Conservation (phyloP, 257 asterid species). For the Solanum ossicruentum region DNA sequence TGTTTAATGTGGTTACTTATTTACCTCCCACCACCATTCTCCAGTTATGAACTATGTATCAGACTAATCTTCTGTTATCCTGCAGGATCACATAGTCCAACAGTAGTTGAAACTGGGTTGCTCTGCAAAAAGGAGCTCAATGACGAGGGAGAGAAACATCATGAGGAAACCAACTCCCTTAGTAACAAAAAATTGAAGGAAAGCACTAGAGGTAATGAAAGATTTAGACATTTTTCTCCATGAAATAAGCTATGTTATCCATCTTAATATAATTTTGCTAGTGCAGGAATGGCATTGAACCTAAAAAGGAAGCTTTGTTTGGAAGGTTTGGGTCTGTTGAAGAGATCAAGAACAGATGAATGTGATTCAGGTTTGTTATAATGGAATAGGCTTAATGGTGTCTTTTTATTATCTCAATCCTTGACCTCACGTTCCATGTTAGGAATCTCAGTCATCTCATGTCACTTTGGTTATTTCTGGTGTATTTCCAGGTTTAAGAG, state of each 20-base stretch:
- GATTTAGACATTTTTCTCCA: background rate
- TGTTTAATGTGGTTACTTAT: background rate
- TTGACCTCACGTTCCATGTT: background rate
- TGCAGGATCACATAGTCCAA: constrained; percentile 34
- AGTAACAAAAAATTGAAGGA: constrained; percentile 9
- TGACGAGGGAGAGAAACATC: constrained; percentile 12
- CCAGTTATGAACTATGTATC: background rate
- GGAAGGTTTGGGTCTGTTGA: constrained; percentile 17
- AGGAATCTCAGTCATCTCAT: background rate
- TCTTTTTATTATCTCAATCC: background rate
- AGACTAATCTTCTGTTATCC: background rate
- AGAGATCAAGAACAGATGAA: constrained; percentile 36
- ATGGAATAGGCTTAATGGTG: background rate
- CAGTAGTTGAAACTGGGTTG: constrained; percentile 6
- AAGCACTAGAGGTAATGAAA: constrained; percentile 19
- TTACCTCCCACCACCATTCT: background rate
- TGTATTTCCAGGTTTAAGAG: constrained; percentile 16
- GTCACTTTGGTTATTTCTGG: background rate
- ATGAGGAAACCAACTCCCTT: constrained; percentile 1
- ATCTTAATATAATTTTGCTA: background rate
- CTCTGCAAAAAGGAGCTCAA: background rate
- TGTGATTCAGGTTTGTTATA: constrained; percentile 12
- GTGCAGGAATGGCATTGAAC: constrained; percentile 6
- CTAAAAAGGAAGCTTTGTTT: constrained; percentile 36
- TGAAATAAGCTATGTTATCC: background rate